A percentile compares a stretch with the other conserved stretches of the same genome.
phyloP scores from a whole-genome alignment of 2,329 filamentous ascomycete species.

The Fusarium sp. region DNA sequence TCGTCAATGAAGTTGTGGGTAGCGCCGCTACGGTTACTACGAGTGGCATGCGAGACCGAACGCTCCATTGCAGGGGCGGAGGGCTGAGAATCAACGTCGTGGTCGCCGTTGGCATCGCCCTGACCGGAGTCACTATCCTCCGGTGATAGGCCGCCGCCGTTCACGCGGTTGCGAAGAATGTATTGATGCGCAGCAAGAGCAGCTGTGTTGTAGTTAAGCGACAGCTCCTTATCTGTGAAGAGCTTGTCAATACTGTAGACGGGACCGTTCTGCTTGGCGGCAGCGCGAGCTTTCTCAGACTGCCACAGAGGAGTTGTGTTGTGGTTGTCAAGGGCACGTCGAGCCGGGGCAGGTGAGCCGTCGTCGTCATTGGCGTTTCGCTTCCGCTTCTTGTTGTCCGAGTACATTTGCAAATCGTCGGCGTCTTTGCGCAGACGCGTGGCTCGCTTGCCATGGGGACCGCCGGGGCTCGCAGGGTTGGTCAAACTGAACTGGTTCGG shows the following conservation, averaged over 20 bases:
- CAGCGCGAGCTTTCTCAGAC: slow-evolving; percentile 67
- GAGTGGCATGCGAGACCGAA: slow-evolving; percentile 72
- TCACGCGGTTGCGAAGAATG: slow-evolving; percentile 67
- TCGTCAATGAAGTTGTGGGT: slow-evolving; percentile 69
- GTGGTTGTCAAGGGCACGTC: slow-evolving; percentile 67
- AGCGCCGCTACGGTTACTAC: slow-evolving; percentile 68
- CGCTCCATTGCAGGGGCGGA: slow-evolving; percentile 72
- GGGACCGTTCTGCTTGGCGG: slow-evolving; percentile 68
- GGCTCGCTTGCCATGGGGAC: slow-evolving; percentile 71
- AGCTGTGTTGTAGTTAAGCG: slow-evolving; percentile 73
- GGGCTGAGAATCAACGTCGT: slow-evolving; percentile 60
- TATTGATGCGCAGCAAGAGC: slow-evolving; percentile 73
- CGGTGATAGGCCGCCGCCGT: slow-evolving; percentile 63
- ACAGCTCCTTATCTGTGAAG: slow-evolving; percentile 77
- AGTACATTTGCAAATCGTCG: slow-evolving; percentile 68
- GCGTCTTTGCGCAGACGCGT: slow-evolving; percentile 71
- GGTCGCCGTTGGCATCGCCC: slow-evolving; percentile 63
- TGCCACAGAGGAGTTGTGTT: slow-evolving; percentile 73
- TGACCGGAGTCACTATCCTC: slow-evolving; percentile 67
- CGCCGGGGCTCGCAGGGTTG: slow-evolving; percentile 73
- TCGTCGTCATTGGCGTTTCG: slow-evolving; percentile 71
- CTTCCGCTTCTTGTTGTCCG: slow-evolving; percentile 72
- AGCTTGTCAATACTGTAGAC: slow-evolving; percentile 77
- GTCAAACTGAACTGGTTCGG: slow-evolving; percentile 76
- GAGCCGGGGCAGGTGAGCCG: slow-evolving; percentile 70